Evolutionary conservation across 2,329 filamentous ascomycete species (phyloP).

Genomic region (Chaetomiaceae sp.): DNA sequence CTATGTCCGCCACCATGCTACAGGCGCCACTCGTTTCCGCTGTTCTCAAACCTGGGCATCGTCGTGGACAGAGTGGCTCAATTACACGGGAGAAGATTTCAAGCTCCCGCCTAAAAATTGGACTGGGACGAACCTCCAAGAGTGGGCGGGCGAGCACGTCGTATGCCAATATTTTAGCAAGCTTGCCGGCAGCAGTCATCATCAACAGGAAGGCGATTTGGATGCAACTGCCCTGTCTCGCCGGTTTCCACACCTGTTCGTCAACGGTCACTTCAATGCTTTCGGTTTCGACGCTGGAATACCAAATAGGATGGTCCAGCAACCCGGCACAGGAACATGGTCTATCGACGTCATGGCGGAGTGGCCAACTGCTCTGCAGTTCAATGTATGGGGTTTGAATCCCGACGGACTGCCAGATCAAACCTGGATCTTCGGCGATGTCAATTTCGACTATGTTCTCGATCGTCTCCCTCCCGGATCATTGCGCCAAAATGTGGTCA

Average conservation of each 20-base stretch:
- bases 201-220: slow-evolving; percentile 56
- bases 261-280: slow-evolving; percentile 58
- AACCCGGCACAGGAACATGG: slow-evolving; percentile 46
- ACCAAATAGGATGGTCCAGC: slow-evolving; percentile 47
- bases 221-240: slow-evolving; percentile 36
- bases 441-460: slow-evolving; percentile 54
- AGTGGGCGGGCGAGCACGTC: slow-evolving; percentile 58
- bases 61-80: slow-evolving; percentile 55
- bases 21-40: slow-evolving; percentile 57
- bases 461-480: slow-evolving; percentile 58
- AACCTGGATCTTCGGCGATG: slow-evolving; percentile 55
- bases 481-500: slow-evolving; percentile 50
- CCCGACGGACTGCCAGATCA: slow-evolving; percentile 58
- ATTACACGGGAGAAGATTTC: slow-evolving; percentile 52
- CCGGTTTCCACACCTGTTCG: slow-evolving; percentile 59
- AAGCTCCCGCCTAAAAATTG: slow-evolving; percentile 49
- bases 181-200: slow-evolving; percentile 53
- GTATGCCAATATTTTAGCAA: slow-evolving; percentile 59
- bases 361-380: slow-evolving; percentile 56
- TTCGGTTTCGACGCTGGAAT: slow-evolving; percentile 60
- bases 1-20: slow-evolving; percentile 53
- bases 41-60: slow-evolving; percentile 59
- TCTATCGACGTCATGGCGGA: slow-evolving; percentile 57
- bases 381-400: slow-evolving; percentile 64
- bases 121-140: slow-evolving; percentile 52